phyloP scores from a whole-genome alignment of 2,329 filamentous ascomycete species.

The Chalara sp. region DNA sequence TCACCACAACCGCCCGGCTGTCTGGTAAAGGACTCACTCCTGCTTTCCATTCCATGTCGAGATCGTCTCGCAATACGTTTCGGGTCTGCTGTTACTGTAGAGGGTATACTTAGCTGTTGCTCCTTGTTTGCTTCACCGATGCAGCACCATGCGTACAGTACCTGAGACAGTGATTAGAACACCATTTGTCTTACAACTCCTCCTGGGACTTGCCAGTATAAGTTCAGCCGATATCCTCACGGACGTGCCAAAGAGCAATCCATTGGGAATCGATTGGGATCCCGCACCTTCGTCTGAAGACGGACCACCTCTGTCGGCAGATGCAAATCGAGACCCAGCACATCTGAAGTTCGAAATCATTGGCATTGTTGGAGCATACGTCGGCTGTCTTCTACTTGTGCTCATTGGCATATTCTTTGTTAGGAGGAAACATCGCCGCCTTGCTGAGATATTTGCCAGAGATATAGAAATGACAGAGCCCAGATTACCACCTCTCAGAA shows the following conservation, averaged over 20 bases:
- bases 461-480: slow-evolving; percentile 33
- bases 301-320: slow-evolving; percentile 51
- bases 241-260: slow-evolving; percentile 14
- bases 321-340: slow-evolving; percentile 51
- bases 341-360: slow-evolving; percentile 77
- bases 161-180: slow-evolving; percentile 16
- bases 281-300: slow-evolving; percentile 54
- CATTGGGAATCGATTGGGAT: slow-evolving; percentile 38
- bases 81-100: slow-evolving; percentile 13
- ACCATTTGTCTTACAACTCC: slow-evolving; percentile 8
- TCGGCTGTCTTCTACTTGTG: slow-evolving; percentile 68
- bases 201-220: slow-evolving; percentile 11
- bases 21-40: slow-evolving; percentile 4
- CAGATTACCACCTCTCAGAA: slow-evolving; percentile 30
- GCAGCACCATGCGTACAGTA: slow-evolving; percentile 16
- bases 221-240: slow-evolving; percentile 15
- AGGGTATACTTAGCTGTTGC: slow-evolving; percentile 6
- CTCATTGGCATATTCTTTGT: slow-evolving; percentile 59
- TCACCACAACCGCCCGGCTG: slow-evolving; percentile 18
- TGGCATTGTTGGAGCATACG: slow-evolving; percentile 78
- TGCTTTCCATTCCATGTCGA: slow-evolving; percentile 13
- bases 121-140: slow-evolving; percentile 9
- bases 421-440: slow-evolving; percentile 42
- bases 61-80: slow-evolving; percentile 25
- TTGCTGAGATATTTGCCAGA: slow-evolving; percentile 11